These are phyloP conservation scores for Lyophyllum decastes DNA, from an alignment of 768 basidiomycete genomes.

Conservation along the genomic window DNA sequence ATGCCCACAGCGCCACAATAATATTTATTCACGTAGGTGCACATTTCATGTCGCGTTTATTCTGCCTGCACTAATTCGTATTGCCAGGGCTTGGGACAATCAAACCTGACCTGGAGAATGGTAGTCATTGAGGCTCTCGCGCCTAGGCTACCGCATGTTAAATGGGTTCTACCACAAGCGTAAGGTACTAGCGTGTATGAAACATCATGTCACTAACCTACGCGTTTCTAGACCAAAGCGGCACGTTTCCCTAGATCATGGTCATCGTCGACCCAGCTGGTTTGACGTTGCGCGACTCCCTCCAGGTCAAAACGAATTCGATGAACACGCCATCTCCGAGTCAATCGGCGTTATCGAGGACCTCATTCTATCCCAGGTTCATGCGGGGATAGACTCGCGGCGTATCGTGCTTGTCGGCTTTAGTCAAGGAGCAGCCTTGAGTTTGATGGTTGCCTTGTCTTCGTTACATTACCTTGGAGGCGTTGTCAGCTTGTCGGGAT, in stretches of 20 bases:
- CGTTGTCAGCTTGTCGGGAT: slow-evolving; percentile 44
- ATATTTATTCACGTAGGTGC: slow-evolving; percentile 69
- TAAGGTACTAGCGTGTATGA: slow-evolving; percentile 16
- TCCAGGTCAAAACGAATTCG: slow-evolving; percentile 35
- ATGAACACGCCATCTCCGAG: slow-evolving; percentile 31
- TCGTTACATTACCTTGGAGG: slow-evolving; percentile 43
- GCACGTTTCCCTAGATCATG: slow-evolving; percentile 29
- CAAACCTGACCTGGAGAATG: slow-evolving; percentile 34
- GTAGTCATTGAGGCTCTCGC: slow-evolving; percentile 34
- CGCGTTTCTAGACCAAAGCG: slow-evolving; percentile 25
- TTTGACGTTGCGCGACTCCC: slow-evolving; percentile 41
- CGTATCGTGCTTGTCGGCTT: slow-evolving; percentile 43
- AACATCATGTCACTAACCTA: background rate
- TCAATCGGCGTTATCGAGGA: slow-evolving; percentile 37
- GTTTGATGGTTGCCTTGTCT: slow-evolving; percentile 38
- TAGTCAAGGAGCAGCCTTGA: slow-evolving; percentile 43
- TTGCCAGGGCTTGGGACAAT: slow-evolving; percentile 42
- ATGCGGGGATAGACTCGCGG: slow-evolving; percentile 33
- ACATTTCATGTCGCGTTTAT: background rate
- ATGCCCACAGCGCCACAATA: slow-evolving; percentile 62
- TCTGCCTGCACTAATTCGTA: background rate
- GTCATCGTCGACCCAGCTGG: slow-evolving; percentile 37
- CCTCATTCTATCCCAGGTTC: slow-evolving; percentile 38
- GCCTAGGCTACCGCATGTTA: slow-evolving; percentile 34
- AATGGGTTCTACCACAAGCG: slow-evolving; percentile 48